Evolutionary conservation across 2,329 filamentous ascomycete genomes (phyloP).

Genomic region (Pseudogymnoascus sp.): DNA sequence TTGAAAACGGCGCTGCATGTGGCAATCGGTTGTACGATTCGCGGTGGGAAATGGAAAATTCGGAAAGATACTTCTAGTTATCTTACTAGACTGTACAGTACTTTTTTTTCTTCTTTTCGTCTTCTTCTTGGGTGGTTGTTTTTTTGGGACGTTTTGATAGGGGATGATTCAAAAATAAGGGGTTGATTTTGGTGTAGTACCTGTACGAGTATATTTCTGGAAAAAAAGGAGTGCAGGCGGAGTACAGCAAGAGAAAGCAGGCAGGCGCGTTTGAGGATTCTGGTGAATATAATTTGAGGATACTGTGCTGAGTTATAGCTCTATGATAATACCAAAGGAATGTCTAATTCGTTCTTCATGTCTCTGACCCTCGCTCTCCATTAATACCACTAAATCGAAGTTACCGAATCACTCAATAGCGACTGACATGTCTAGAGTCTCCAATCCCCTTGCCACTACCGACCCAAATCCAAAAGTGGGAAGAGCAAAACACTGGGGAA

Average conservation of each 20-base stretch:
- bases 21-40: not conserved
- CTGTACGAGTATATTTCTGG: constrained; percentile 5
- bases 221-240: not conserved
- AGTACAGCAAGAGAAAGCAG: not conserved
- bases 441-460: too few relatives aligned
- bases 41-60: not conserved
- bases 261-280: not conserved
- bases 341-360: not conserved
- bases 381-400: not conserved
- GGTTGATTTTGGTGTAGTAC: not conserved
- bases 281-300: not conserved
- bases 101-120: not conserved
- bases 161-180: not conserved
- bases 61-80: not conserved
- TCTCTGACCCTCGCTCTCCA: not conserved
- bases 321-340: not conserved
- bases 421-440: not conserved
- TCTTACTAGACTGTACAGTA: not conserved
- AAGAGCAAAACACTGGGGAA: not conserved
- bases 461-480: not conserved
- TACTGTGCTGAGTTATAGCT: not conserved
- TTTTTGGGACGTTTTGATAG: not conserved
- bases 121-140: not conserved
- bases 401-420: not conserved
- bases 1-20: not conserved